Percentiles rank a stretch among this genome's conserved stretches.
Evolutionary conservation across 2,329 filamentous ascomycete species (phyloP).

Genomic region (Venturia effusa): DNA sequence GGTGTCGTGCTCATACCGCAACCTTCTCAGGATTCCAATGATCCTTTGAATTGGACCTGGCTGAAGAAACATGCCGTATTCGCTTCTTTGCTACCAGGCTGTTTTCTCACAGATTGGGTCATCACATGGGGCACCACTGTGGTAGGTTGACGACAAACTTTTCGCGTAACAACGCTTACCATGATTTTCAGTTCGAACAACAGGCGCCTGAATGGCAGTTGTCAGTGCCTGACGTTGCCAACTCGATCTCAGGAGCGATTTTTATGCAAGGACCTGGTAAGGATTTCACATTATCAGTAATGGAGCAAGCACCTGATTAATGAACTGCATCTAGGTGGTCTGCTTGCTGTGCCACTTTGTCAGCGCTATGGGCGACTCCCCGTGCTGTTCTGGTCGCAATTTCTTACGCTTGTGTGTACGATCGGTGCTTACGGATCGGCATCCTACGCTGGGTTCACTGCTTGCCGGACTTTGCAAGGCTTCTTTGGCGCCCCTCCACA

Average conservation of each 20-base stretch:
- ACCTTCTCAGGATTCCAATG: constrained; percentile 19
- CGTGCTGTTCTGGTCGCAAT: constrained; percentile 21
- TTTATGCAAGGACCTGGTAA: constrained; percentile 14
- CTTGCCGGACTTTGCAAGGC: constrained; percentile 19
- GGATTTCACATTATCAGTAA: not conserved
- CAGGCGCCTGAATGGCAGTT: constrained; percentile 11
- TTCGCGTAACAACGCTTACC: not conserved
- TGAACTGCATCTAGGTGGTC: constrained; percentile 14
- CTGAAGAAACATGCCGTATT: constrained; percentile 19
- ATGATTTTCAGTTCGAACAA: constrained; percentile 6
- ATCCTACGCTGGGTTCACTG: constrained; percentile 18
- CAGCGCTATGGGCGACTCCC: constrained; percentile 18
- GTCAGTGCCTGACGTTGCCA: constrained; percentile 11
- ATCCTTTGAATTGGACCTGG: constrained; percentile 25
- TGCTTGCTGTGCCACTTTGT: constrained; percentile 18
- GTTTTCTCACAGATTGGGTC: constrained; percentile 17
- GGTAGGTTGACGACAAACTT: not conserved
- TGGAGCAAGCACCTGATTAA: constrained; percentile 11
- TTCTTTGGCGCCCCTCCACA: constrained; percentile 20
- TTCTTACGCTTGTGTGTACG: constrained; percentile 15
- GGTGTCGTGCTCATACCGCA: constrained; percentile 19
- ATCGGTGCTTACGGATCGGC: constrained; percentile 16
- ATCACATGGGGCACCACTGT: constrained; percentile 15
- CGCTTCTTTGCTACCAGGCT: constrained; percentile 15
- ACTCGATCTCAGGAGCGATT: constrained; percentile 15